Base-by-base conservation (phyloP, 352 stramenopile species). In the Pythium myriotylum region DNA sequence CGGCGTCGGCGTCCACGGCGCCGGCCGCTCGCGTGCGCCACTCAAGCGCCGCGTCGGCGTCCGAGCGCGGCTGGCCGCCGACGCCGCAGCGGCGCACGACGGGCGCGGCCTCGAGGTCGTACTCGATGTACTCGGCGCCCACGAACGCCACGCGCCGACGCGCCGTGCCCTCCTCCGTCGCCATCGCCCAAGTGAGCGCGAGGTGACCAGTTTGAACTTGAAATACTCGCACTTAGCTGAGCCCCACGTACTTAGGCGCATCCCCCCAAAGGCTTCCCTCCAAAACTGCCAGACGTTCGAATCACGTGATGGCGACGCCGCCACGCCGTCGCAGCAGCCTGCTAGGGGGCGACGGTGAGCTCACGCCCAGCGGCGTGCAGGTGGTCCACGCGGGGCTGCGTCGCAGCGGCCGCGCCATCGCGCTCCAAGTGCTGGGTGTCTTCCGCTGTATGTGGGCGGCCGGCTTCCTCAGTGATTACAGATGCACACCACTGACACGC, bases 121-220 rank as follows among this genome's bases (percentile, higher is more conserved):
- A 89, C 60, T 85, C 78, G 53, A 91, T 85, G 65, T 77, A 80
- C 27, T 79, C 64, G 19, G 79, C 69, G 45, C 82, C 82, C 1
- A 42, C 48, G 66, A 91, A 91, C 54, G 22, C 43, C 68, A 88
- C 76, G 52, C 70, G 77, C 59, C 58, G 62, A 2, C 37, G 20
- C 22, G 13, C 37, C n/a, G n/a, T n/a, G n/a, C n/a, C n/a, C 37
- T 29, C 32, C 1, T 48, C 26, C 35, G 56, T 47, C 29, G 42
- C 27, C 54, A 63, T 63, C 7, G 56, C 39, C 24, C 17, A 48
- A 63, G 50, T 43, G 45, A 63, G 45, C 47, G 39, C 40, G 33
- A 45, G 17, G 32, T 33, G 41, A 35, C 42, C 42, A 52, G 54
- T 62, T 62, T 62, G 54, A 62, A 62, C 54, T 54, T 62, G 42